A percentile compares a stretch with the other conserved stretches of the same genome.
Conservation (phyloP, 2,329 filamentous ascomycete genomes). For the Achaetomium macrosporum region DNA sequence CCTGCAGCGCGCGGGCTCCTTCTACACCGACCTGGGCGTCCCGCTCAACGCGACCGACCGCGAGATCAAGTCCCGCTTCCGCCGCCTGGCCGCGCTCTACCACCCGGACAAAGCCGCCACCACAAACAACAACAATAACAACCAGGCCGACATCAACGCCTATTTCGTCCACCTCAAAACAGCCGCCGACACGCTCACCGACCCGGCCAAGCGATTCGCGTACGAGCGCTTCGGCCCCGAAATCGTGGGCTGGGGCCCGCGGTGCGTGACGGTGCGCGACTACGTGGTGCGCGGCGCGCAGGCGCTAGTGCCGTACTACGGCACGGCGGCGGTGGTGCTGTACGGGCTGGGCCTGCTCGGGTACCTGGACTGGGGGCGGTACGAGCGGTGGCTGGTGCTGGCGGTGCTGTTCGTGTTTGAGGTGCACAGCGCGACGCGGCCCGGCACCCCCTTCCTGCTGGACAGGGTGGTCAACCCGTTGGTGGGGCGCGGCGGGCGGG, state of each 20-base stretch:
- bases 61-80: conserved; percentile 77
- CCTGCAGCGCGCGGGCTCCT: conserved; percentile 64
- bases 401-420: conserved; percentile 50
- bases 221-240: conserved; percentile 85
- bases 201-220: conserved; percentile 72
- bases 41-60: conserved; percentile 63
- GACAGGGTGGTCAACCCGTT: conserved; percentile 30
- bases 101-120: conserved; percentile 74
- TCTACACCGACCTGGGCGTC: conserved; percentile 72
- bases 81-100: conserved; percentile 62
- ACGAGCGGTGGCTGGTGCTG: conserved; percentile 59
- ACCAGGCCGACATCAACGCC: conserved; percentile 27
- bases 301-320: conserved; percentile 56
- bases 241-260: conserved; percentile 44
- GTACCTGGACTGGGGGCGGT: conserved; percentile 61
- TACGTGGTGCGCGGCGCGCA: conserved; percentile 63
- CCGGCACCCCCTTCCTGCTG: conserved; percentile 41
- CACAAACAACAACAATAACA: not conserved
- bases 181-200: conserved; percentile 75
- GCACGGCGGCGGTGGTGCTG: conserved; percentile 49
- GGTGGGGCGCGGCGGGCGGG: conserved; percentile 33
- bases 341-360: conserved; percentile 59
- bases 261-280: conserved; percentile 64
- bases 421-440: conserved; percentile 50
- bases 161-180: conserved; percentile 79